Conservation (phyloP, 106 monocot species). For the Dendrobium catenatum region DNA sequence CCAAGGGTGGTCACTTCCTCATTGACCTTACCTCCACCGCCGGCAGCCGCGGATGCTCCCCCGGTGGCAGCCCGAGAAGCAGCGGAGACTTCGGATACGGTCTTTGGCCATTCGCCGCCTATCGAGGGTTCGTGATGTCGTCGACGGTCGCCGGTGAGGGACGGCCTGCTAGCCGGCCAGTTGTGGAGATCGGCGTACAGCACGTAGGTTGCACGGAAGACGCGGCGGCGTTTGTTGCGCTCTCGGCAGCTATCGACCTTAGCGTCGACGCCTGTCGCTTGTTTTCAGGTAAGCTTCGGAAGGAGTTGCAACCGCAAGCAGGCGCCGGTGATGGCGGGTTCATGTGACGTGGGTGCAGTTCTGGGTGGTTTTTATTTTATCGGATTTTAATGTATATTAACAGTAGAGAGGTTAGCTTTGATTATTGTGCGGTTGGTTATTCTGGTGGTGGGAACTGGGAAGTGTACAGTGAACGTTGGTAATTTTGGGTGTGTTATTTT, state of each 20-base stretch:
- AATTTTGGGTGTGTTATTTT: not conserved
- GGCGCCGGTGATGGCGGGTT: not conserved
- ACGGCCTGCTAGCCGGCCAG: slow-evolving; percentile 36
- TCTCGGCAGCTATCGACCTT: slow-evolving; percentile 85
- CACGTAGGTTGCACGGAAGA: slow-evolving; percentile 88
- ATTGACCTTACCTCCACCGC: slow-evolving; percentile 49
- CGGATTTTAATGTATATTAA: not conserved
- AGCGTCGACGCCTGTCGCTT: slow-evolving; percentile 94
- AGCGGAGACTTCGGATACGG: slow-evolving; percentile 67
- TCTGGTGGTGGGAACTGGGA: not conserved
- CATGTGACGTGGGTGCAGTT: not conserved
- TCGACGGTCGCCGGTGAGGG: slow-evolving; percentile 77
- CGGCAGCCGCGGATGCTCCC: slow-evolving; percentile 25
- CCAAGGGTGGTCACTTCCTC: slow-evolving; percentile 67
- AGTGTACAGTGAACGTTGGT: not conserved
- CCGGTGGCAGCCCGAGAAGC: slow-evolving; percentile 63
- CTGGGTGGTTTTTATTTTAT: not conserved
- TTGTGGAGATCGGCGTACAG: slow-evolving; percentile 82
- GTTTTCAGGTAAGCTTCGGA: slow-evolving; percentile 68
- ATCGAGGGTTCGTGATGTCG: slow-evolving; percentile 86
- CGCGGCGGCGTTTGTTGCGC: slow-evolving; percentile 88
- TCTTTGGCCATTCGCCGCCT: slow-evolving; percentile 46
- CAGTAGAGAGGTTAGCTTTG: not conserved
- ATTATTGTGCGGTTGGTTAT: not conserved
- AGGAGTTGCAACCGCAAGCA: slow-evolving; percentile 37